These are phyloP conservation scores for Auriscalpium vulgare DNA, from an alignment of 768 basidiomycete genomes.

Conservation along the genomic window DNA sequence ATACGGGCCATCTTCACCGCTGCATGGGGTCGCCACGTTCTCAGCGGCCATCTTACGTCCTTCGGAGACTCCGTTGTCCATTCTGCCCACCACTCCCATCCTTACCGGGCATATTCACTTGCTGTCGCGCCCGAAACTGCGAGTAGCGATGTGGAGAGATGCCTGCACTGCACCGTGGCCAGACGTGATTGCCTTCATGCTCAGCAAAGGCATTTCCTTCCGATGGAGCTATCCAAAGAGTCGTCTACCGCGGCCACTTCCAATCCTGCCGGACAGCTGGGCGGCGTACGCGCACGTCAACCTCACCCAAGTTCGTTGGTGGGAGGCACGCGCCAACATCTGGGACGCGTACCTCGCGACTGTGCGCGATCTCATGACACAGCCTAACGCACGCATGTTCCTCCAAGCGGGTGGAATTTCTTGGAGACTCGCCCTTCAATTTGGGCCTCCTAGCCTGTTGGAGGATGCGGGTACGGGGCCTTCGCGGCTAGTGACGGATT, in stretches of 20 bases:
- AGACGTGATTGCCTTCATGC: no score
- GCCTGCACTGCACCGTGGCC: no score
- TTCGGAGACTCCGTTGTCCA: no score
- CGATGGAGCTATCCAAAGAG: neutral
- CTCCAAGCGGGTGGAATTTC: neutral
- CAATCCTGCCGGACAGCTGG: neutral
- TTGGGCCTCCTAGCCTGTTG: neutral
- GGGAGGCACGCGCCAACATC: neutral
- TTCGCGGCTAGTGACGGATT: neutral
- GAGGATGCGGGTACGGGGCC: neutral
- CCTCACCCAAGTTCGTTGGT: neutral
- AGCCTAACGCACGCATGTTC: neutral
- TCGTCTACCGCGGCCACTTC: neutral
- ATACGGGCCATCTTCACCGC: no score
- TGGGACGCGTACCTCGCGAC: neutral
- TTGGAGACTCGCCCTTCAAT: neutral
- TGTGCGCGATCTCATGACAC: neutral
- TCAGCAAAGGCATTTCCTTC: no score
- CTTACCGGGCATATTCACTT: no score
- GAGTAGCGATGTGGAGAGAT: no score
- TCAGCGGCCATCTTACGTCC: no score
- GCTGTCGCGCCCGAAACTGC: no score
- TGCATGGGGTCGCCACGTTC: no score
- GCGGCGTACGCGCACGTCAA: no score
- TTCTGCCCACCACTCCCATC: no score